These are phyloP conservation scores for Nakaseomyces bracarensis DNA, from an alignment of 1,139 yeast genomes.

Conservation along the genomic window DNA sequence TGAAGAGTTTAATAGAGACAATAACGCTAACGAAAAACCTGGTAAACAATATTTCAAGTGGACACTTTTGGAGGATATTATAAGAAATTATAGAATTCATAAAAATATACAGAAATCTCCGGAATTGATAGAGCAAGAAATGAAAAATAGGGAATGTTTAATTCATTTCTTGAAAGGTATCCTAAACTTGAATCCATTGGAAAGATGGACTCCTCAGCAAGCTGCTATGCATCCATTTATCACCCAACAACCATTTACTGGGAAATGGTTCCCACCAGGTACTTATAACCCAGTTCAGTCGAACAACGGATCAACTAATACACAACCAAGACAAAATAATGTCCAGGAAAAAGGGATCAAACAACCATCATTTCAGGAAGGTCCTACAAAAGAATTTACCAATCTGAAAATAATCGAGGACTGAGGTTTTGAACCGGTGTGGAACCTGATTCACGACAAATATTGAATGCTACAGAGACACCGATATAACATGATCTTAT, in stretches of 20 bases:
- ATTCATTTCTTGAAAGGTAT: constrained; percentile 73
- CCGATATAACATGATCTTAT: too few species aligned
- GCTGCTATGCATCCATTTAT: constrained; percentile 90
- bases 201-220: constrained; percentile 94
- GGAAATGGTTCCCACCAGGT: constrained; percentile 44
- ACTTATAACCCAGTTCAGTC: constrained; percentile 11
- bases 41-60: constrained; percentile 81
- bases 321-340: not conserved
- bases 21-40: constrained; percentile 57
- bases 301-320: not conserved
- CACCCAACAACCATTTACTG: constrained; percentile 41
- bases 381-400: constrained; percentile 17
- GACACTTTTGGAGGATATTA: constrained; percentile 61
- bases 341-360: not conserved
- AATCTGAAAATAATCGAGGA: constrained; percentile 17
- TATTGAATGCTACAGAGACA: not conserved
- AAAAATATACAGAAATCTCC: constrained; percentile 60
- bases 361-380: constrained; percentile 16
- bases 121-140: constrained; percentile 57
- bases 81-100: constrained; percentile 67
- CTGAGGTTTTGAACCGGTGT: not conserved
- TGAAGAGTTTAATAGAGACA: constrained; percentile 53
- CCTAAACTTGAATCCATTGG: constrained; percentile 79
- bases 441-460: not conserved
- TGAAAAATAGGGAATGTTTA: constrained; percentile 61